Base-by-base conservation (phyloP, 2,329 filamentous ascomycete genomes). In the Eutypella sp. region DNA sequence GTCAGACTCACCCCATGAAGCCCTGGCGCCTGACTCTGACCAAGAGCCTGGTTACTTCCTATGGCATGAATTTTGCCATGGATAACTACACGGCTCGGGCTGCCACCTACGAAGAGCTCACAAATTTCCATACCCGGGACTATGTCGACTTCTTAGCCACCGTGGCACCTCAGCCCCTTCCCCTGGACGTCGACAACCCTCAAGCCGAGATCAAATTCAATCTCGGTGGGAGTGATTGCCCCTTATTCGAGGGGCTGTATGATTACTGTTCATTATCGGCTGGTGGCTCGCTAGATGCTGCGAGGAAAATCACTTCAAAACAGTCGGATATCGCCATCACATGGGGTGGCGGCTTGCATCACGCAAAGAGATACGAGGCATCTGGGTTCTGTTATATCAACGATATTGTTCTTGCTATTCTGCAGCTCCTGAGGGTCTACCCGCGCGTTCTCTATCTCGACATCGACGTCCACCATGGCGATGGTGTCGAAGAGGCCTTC, bases 351-450 rank as follows among this genome's bases (percentile, higher is more conserved):
- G 93, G 93, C 10, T 78, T 99, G 24, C 93, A 99, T 67, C 93
- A 99, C 62, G 93, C 93, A 39, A 96, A 97, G 68, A 93, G 92
- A 63, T 82, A 85, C 44, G 90, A 96, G 68, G 92, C 93, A 0
- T 92, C 87, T 13, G 93, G 93, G 0, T 99, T 99, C 68, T 99
- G 93, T 72, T 99, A 99, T 70, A 90, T 97, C 70, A 99, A 99
- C 67, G 93, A 99, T 67, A 97, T 97, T 58, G 93, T 97, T 47
- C 79, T 99, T 40, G 89, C 87, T 29, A 93, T 96, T 57, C 78
- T 97, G 31, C 87, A 96, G 64, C 79, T 99, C 9, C 75, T 97
- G 15, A 84, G 87, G 24, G 79, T 85, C 60, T 82, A 91, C 57
- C 83, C 89, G 15, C 85, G 91, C 41, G 91, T 97, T 7, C 76